phyloP scores from a whole-genome alignment of 805 yeast species.

The Limtongia smithiae region DNA sequence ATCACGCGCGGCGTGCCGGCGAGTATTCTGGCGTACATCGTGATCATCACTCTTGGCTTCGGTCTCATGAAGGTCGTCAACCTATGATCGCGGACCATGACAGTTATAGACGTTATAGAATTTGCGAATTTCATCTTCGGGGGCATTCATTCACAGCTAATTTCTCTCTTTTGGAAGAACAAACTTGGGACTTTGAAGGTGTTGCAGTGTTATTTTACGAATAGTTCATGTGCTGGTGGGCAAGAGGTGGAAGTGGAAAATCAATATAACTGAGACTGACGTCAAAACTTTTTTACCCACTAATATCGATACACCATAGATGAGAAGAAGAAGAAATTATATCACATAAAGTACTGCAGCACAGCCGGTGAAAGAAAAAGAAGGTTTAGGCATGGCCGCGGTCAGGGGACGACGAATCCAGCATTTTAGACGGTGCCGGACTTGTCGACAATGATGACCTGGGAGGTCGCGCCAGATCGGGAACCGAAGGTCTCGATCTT shows the following conservation, averaged over 20 bases:
- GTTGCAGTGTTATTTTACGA: too few relatives aligned
- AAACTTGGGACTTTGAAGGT: too few relatives aligned
- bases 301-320: not conserved
- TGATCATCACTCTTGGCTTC: slow-evolving; percentile 77
- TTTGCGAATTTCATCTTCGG: too few relatives aligned
- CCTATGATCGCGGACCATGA: too few relatives aligned
- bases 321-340: not conserved
- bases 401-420: too few relatives aligned
- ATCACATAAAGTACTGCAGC: not conserved
- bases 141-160: too few relatives aligned
- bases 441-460: slow-evolving; percentile 56
- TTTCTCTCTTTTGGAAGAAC: slow-evolving; percentile 1
- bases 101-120: too few relatives aligned
- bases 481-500: slow-evolving; percentile 77
- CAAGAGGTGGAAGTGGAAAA: too few relatives aligned
- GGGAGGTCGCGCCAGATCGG: slow-evolving; percentile 60
- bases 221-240: too few relatives aligned
- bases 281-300: too few relatives aligned
- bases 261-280: too few relatives aligned
- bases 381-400: too few relatives aligned
- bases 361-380: not conserved
- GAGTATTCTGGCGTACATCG: slow-evolving; percentile 67
- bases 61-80: slow-evolving; percentile 59
- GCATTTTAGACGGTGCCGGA: slow-evolving; percentile 28
- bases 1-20: slow-evolving; percentile 89